phyloP scores from a whole-genome alignment of 139 green algal species.

The Chlorella sp. region DNA sequence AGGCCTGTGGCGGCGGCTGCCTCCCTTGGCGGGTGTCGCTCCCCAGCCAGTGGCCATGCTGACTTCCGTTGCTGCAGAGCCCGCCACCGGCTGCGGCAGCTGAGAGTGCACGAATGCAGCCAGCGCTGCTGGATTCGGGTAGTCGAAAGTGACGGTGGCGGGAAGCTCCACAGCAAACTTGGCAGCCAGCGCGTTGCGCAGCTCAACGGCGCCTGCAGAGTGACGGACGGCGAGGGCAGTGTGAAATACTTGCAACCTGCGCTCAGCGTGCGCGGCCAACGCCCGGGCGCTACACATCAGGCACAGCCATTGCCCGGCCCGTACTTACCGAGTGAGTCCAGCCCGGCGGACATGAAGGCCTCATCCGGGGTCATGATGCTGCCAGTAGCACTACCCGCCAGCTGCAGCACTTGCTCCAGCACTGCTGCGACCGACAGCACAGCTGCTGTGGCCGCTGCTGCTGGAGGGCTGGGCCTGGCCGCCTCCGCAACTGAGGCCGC shows the following conservation, averaged over 20 bases:
- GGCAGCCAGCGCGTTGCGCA: conserved; percentile 38
- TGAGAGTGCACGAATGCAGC: conserved; percentile 13
- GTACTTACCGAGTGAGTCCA: conserved; percentile 70
- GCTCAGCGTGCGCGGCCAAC: too few species aligned
- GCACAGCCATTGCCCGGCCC: not conserved
- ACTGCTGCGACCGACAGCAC: not conserved
- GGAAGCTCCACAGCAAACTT: conserved; percentile 43
- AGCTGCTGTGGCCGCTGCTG: too few species aligned
- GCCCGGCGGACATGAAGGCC: conserved; percentile 48
- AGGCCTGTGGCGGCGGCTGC: not conserved
- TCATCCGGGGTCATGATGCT: not conserved
- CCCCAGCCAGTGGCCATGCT: not conserved
- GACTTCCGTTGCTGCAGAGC: not conserved
- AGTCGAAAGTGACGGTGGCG: conserved; percentile 63
- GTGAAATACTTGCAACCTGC: not conserved
- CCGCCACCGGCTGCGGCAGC: not conserved
- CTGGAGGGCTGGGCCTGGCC: not conserved
- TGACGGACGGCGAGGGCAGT: not conserved
- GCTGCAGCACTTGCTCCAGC: not conserved
- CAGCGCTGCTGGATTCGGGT: conserved; percentile 57
- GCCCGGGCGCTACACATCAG: not conserved
- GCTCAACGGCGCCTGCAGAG: conserved; percentile 39
- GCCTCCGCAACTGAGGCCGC: not conserved
- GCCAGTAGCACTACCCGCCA: not conserved
- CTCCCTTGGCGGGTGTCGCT: not conserved